Evolutionary conservation across 352 stramenopile genomes (phyloP).

Genomic region (Thalassiosira pacifica): DNA sequence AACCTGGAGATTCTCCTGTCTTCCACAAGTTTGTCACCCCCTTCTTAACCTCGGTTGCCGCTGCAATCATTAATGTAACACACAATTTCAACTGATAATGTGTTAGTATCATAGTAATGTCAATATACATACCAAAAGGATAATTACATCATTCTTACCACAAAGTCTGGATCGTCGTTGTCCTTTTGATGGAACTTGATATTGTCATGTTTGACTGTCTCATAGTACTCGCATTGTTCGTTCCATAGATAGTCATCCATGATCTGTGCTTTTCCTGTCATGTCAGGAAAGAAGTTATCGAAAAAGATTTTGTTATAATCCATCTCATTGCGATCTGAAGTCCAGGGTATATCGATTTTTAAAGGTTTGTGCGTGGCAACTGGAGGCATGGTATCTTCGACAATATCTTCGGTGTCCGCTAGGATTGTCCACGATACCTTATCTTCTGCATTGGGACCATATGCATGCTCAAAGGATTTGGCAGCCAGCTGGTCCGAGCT

Average conservation of each 20-base stretch:
- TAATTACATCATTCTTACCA: not conserved
- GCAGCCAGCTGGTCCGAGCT: too few species aligned
- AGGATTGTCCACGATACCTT: too few species aligned
- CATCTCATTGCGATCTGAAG: too few species aligned
- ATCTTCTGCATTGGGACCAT: too few species aligned
- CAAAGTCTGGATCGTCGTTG: slow-evolving; percentile 7
- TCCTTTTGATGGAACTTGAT: slow-evolving; percentile 13
- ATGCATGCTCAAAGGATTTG: too few species aligned
- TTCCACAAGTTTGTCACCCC: slow-evolving; percentile 22
- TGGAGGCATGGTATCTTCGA: too few species aligned
- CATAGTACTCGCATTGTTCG: not conserved
- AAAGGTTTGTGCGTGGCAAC: too few species aligned
- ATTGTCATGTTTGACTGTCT: not conserved
- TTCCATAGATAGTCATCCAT: not conserved
- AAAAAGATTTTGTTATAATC: slow-evolving; percentile 10
- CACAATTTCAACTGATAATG: slow-evolving; percentile 9
- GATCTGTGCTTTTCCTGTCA: not conserved
- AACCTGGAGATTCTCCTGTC: not conserved
- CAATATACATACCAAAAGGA: not conserved
- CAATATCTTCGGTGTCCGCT: too few species aligned
- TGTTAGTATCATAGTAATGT: not conserved
- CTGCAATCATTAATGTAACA: slow-evolving; percentile 12
- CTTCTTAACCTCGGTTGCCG: not conserved
- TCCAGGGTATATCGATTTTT: too few species aligned
- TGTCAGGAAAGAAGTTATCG: slow-evolving; percentile 23